These are phyloP conservation scores for Mortierella hygrophila DNA, from an alignment of 192 early-diverging fungal species.

Conservation along the genomic window DNA sequence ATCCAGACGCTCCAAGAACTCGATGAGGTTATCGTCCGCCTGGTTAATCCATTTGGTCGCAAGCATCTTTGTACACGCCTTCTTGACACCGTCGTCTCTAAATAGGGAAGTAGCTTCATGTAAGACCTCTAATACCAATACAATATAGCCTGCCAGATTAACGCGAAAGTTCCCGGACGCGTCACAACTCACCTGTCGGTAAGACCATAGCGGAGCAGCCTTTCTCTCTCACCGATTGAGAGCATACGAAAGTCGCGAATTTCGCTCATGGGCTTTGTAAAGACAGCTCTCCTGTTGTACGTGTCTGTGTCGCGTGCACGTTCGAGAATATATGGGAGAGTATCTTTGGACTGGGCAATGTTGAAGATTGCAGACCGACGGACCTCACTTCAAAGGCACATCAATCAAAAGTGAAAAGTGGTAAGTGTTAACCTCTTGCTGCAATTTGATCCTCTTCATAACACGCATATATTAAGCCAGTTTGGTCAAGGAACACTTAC, in stretches of 20 bases:
- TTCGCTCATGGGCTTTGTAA: conserved; percentile 75
- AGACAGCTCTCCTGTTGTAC: conserved; percentile 79
- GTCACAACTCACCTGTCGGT: conserved; percentile 73
- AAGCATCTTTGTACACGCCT: conserved; percentile 78
- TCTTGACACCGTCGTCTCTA: conserved; percentile 80
- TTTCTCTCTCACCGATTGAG: conserved; percentile 76
- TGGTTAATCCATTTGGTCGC: conserved; percentile 79
- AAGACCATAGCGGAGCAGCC: conserved; percentile 79
- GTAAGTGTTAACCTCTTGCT: too few species aligned
- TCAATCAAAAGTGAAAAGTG: conserved; percentile 3
- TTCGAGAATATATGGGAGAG: conserved; percentile 79
- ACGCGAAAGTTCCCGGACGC: not conserved
- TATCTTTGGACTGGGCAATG: conserved; percentile 71
- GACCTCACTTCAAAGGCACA: conserved; percentile 71
- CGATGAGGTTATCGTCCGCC: conserved; percentile 78
- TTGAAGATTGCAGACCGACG: conserved; percentile 85
- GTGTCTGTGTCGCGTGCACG: conserved; percentile 84
- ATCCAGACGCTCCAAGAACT: conserved; percentile 79
- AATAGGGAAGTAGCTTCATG: not conserved
- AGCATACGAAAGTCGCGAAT: conserved; percentile 77
- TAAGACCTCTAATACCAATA: not conserved
- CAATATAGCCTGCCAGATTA: not conserved
- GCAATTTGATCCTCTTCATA: not conserved
- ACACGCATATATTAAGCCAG: conserved; percentile 1
- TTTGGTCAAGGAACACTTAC: conserved; percentile 56